Percentiles rank a stretch among this genome's conserved stretches.
Conservation (phyloP, 1,284 basidiomycete genomes). For the Leccinum colubrinum region DNA sequence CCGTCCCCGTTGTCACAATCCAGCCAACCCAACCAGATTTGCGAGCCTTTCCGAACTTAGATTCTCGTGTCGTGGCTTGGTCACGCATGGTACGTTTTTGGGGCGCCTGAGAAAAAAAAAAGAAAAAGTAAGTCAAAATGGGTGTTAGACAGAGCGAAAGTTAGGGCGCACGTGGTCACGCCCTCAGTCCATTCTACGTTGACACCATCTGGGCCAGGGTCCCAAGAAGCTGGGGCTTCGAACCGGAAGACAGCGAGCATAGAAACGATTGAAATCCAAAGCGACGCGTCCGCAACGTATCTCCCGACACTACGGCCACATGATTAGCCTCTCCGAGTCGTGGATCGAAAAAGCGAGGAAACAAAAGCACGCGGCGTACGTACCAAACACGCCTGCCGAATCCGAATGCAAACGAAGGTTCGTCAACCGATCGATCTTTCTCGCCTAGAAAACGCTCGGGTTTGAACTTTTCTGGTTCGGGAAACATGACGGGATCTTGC, state of each 20-base stretch:
- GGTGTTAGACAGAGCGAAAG: neutral
- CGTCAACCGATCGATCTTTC: slow-evolving; percentile 33
- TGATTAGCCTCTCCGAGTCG: neutral
- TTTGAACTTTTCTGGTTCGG: slow-evolving; percentile 41
- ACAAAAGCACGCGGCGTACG: neutral
- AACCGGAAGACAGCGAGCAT: neutral
- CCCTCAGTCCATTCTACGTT: slow-evolving; percentile 25
- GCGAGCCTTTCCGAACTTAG: slow-evolving; percentile 12
- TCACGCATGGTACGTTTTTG: slow-evolving; percentile 11
- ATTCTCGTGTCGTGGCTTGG: neutral
- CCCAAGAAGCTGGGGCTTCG: slow-evolving; percentile 9
- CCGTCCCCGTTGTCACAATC: neutral
- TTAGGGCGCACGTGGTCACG: slow-evolving; percentile 23
- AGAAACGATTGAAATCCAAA: neutral
- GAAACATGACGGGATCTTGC: slow-evolving; percentile 40
- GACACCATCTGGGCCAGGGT: slow-evolving; percentile 21
- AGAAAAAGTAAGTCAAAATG: neutral
- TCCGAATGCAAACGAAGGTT: slow-evolving; percentile 40
- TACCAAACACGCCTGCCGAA: slow-evolving; percentile 47
- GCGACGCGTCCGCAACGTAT: slow-evolving; percentile 9
- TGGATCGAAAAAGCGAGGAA: neutral
- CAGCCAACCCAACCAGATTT: slow-evolving; percentile 9
- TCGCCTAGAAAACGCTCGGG: slow-evolving; percentile 39
- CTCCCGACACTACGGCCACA: slow-evolving; percentile 28
- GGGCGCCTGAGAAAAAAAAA: slow-evolving; percentile 12